Evolutionary conservation across 2,329 filamentous ascomycete genomes (phyloP), one percentile per base, ranked within the genome.

Genomic region (Cercospora brassicicola): DNA sequence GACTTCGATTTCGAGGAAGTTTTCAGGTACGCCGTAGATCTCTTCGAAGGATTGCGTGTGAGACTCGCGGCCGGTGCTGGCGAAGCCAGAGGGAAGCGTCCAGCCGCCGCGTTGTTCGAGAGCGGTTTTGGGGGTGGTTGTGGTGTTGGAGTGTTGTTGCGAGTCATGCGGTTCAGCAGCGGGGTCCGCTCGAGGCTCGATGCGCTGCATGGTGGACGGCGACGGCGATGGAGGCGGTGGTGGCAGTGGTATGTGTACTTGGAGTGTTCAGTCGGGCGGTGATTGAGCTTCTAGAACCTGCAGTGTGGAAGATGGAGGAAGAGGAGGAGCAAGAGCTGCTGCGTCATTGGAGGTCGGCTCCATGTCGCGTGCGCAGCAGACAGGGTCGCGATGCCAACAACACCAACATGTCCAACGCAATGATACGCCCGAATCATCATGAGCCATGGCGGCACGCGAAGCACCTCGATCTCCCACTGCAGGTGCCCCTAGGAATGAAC

Each of bases 1-100:
- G 75, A 98, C 93, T 86, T 99, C 95, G 72, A 99, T 97, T 85
- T 99, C 95, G 64, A 99, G 88, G 79, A 98, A 97, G 85, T 99
- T 99, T 86, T 99, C 95, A 5, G 95, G 95, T 59, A 94, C 93
- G 13, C 94, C 95, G 81, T 99, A 99, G 80, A 98, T 97, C 86
- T 99, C 95, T 83, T 99, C 95, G 79, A 97, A 98, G 78, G 91
- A 95, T 85, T 99, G 95, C 5, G 76, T 76, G 59, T 77, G 76
- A 8, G 71, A 53, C 18, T 74, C 68, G 31, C 70, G 69, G 2
- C 75, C 76, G 3, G 76, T 77, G 42, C 72, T 74, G 11, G 76
- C 74, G 67, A 78, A 78, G 33, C 76, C 76, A 9, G 75, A 76
- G 11, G 76, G 76, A 23, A 77, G 61, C 13, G 45, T 57, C 61